These are phyloP conservation scores for Vicia villosa DNA, from an alignment of 306 rosid genomes.

Conservation along the genomic window DNA sequence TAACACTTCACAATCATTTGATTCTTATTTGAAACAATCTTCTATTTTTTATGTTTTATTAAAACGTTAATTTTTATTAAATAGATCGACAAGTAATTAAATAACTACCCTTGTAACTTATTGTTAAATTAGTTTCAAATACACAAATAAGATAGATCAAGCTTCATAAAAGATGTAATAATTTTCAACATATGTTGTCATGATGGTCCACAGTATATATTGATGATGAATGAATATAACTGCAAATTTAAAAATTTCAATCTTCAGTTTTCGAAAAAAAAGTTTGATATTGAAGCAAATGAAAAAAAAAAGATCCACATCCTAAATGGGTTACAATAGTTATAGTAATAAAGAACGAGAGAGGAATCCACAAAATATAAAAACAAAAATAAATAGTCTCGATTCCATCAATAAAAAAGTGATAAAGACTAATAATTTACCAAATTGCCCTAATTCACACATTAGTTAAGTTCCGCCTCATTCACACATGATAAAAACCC, in stretches of 20 bases:
- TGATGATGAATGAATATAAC: constrained; percentile 50
- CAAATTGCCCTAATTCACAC: constrained; percentile 18
- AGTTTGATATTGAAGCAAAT: not conserved
- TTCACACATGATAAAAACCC: constrained; percentile 37
- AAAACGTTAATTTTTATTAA: too few relatives aligned
- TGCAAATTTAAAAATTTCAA: constrained; percentile 37
- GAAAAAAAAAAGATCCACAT: not conserved
- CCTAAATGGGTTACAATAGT: not conserved
- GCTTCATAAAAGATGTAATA: not conserved
- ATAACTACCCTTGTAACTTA: too few relatives aligned
- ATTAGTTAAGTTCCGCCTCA: constrained; percentile 26
- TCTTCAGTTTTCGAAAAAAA: constrained; percentile 39
- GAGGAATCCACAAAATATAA: not conserved
- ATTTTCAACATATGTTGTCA: constrained; percentile 40
- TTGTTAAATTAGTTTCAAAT: too few relatives aligned
- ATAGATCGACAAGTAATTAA: too few relatives aligned
- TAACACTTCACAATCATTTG: too few relatives aligned
- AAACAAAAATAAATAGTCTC: not conserved
- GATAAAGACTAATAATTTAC: constrained; percentile 1
- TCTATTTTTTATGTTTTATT: too few relatives aligned
- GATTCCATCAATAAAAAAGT: not conserved
- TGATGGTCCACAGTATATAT: constrained; percentile 45
- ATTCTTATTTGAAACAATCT: too few relatives aligned
- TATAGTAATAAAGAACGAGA: not conserved
- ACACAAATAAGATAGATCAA: too few relatives aligned